These are phyloP conservation scores for Paraurostyla sp. DNA, from an alignment of 73 alveolate species.

Conservation along the genomic window DNA sequence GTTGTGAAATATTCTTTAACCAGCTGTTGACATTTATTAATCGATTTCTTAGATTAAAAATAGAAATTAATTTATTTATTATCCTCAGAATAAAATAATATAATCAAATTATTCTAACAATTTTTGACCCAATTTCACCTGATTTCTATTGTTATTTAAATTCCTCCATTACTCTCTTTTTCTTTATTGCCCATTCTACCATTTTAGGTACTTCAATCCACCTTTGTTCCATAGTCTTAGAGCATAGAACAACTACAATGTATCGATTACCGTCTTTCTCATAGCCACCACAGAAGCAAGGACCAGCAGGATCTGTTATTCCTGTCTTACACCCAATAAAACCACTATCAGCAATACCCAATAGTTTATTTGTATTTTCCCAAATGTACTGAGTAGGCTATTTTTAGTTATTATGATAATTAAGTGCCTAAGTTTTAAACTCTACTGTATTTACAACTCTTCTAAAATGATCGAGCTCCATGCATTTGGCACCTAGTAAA, in stretches of 20 bases:
- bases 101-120: constrained; percentile 34
- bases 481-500: constrained; percentile 47
- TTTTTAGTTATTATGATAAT: neutral
- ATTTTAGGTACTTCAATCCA: constrained; percentile 59
- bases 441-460: constrained; percentile 30
- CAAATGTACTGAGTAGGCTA: constrained; percentile 14
- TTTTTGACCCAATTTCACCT: neutral
- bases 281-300: constrained; percentile 62
- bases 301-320: constrained; percentile 67
- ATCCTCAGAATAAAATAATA: neutral
- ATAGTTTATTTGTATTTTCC: constrained; percentile 51
- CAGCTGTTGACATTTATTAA: neutral
- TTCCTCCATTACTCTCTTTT: constrained; percentile 1
- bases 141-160: neutral
- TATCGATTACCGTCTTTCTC: constrained; percentile 14
- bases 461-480: constrained; percentile 60
- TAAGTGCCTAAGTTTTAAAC: neutral
- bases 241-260: constrained; percentile 28
- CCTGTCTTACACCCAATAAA: constrained; percentile 62
- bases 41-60: neutral
- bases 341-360: constrained; percentile 23
- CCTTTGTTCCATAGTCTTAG: constrained; percentile 48
- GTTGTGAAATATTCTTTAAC: neutral
- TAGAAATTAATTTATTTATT: neutral
- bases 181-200: constrained; percentile 53